A percentile compares a stretch with the other conserved stretches of the same genome.
Evolutionary conservation across 495 filamentous ascomycete species (phyloP).

Genomic region (Lasiosphaeria hispida): DNA sequence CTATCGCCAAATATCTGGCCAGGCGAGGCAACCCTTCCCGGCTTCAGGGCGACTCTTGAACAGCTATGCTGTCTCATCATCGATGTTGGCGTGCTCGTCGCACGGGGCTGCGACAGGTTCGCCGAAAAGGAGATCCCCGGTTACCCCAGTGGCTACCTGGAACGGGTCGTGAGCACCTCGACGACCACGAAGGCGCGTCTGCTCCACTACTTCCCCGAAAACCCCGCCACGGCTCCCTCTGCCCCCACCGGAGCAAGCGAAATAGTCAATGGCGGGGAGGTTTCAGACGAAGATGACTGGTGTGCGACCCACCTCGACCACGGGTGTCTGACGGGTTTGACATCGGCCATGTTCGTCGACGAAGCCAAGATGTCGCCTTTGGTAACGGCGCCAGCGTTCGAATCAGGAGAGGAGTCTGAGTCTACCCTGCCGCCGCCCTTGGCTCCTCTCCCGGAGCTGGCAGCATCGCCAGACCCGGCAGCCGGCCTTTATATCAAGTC

Average conservation of each 20-base stretch:
- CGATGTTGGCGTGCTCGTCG: conserved; percentile 83
- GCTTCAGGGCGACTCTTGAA: conserved; percentile 69
- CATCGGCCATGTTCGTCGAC: conserved; percentile 93
- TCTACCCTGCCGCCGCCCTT: conserved; percentile 29
- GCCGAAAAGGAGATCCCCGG: conserved; percentile 71
- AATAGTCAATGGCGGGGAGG: conserved; percentile 32
- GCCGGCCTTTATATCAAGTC: conserved; percentile 92
- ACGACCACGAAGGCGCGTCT: conserved; percentile 89
- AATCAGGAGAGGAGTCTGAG: conserved; percentile 18
- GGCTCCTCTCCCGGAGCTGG: conserved; percentile 64
- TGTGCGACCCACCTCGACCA: conserved; percentile 94
- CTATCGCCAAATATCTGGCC: conserved; percentile 83
- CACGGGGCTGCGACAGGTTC: conserved; percentile 81
- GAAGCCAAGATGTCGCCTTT: conserved; percentile 56
- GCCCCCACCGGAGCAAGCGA: conserved; percentile 18
- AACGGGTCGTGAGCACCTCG: conserved; percentile 79
- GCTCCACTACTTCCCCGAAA: conserved; percentile 85
- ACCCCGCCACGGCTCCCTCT: conserved; percentile 21
- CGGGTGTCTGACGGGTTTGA: conserved; percentile 90
- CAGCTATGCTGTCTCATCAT: conserved; percentile 82
- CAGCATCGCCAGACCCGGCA: conserved; percentile 70
- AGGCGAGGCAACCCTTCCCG: conserved; percentile 57
- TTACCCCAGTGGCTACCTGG: conserved; percentile 76
- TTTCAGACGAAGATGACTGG: conserved; percentile 82
- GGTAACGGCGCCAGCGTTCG: conserved; percentile 30